Base-by-base conservation (phyloP, 768 basidiomycete species). In the Xerocomellus chrysenteron region DNA sequence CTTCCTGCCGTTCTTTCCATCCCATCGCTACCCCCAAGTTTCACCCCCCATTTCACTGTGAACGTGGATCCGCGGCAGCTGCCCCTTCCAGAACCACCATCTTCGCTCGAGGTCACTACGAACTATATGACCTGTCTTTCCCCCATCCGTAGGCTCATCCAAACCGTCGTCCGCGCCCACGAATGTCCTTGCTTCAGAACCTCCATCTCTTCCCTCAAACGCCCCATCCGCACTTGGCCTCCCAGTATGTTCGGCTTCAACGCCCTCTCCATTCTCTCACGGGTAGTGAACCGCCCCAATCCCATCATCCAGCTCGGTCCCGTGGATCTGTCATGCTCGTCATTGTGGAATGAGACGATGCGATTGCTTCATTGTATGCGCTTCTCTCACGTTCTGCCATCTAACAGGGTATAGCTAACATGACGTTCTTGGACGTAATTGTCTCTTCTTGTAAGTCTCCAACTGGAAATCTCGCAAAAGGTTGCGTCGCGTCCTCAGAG, bases 361-460 rank as follows among this genome's bases (percentile, higher is more conserved):
- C 60, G 69, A 21, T 21, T 75, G 76, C 33, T 93, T 95, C 14
- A 88, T 98, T 68, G 86, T 98, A 5, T 98, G 96, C 64, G 94
- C 92, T 54, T 91, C 88, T 4, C 92, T 91, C 16, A 82, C 83
- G 1, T 99, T 99, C 69, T 85, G 80, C 68, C 73, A 76, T 14
- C 78, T 94, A 43, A 93, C 90, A 0, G 90, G 89, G 3, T 94
- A 94, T 66, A 52, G 67, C 1, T 86, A 89, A 56, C 67, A 76
- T 42, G 93, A 86, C 88, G 57, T 67, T 55, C 67, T 97, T 13
- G 94, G 94, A 13, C 78, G 87, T 40, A 98, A 97, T 74, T 99
- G 97, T 67, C 87, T 91, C 28, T 94, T 93, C 73, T 76, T 95
- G 30, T 94, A 94, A 76, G 82, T 21, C 86, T 0, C 96, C 97